A percentile compares a stretch with the other conserved stretches of the same genome.
Evolutionary conservation across 2,329 filamentous ascomycete species (phyloP).

Genomic region (Monosporascus ibericus): DNA sequence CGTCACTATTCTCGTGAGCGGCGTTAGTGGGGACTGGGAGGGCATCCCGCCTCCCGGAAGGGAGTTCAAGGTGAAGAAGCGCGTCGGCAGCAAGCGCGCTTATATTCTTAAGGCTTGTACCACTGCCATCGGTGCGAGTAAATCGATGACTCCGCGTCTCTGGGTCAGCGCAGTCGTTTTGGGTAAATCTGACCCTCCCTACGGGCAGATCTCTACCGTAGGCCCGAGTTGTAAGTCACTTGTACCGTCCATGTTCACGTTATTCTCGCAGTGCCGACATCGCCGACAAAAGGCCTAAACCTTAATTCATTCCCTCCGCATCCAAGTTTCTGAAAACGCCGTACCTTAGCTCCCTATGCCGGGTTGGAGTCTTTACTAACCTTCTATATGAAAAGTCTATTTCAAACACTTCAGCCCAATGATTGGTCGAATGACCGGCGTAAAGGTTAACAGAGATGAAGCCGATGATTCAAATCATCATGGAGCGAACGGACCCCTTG

Average conservation of each 20-base stretch:
- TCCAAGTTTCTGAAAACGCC: too few relatives aligned
- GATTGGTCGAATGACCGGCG: slow-evolving; percentile 74
- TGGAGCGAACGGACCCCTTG: slow-evolving; percentile 10
- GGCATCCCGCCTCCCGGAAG: slow-evolving; percentile 56
- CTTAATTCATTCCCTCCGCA: too few relatives aligned
- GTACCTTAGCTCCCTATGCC: too few relatives aligned
- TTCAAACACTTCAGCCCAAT: slow-evolving; percentile 84
- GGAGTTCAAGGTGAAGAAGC: slow-evolving; percentile 70
- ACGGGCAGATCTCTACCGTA: slow-evolving; percentile 69
- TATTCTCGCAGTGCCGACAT: too few relatives aligned
- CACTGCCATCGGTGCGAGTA: slow-evolving; percentile 52
- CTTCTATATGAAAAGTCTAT: slow-evolving; percentile 38
- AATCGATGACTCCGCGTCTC: slow-evolving; percentile 65
- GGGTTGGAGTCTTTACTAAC: too few relatives aligned
- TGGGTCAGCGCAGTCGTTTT: slow-evolving; percentile 72
- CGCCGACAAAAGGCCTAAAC: too few relatives aligned
- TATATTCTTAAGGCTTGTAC: slow-evolving; percentile 68
- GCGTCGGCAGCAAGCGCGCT: slow-evolving; percentile 79
- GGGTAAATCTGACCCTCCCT: slow-evolving; percentile 64
- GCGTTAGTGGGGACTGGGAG: slow-evolving; percentile 58
- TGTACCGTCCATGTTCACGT: too few relatives aligned
- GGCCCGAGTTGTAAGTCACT: slow-evolving; percentile 49
- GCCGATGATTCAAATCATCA: slow-evolving; percentile 35
- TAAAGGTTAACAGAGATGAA: slow-evolving; percentile 59
- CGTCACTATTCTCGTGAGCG: slow-evolving; percentile 61